Evolutionary conservation across 2,329 filamentous ascomycete genomes (phyloP), one percentile per base, ranked within the genome.

Genomic region (Orbilia ellipsospora): DNA sequence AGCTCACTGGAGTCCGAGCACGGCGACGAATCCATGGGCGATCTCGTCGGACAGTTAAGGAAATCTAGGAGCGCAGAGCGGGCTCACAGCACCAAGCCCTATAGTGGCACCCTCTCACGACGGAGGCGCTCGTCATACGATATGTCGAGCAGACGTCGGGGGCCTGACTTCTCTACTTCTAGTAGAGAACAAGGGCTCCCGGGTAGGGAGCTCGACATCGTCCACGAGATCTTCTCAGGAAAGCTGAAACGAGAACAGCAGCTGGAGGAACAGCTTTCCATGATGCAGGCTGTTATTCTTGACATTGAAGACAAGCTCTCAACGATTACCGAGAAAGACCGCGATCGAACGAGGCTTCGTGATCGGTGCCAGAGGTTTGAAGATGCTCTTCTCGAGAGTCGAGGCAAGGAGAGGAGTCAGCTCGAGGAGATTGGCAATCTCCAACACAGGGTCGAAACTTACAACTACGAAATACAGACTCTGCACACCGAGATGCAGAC

Each of bases 261-360:
- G 20, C 59, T 75, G 23, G 72, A 75, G 42, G 45, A 55, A 4
- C 57, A 75, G 52, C 45, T 75, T 10, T 20, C 44, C 8, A 6
- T 45, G 18, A 64, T 75, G 59, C 44, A 69, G 50, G 20, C 48
- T 28, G 64, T 61, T 12, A 51, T 75, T 12, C 42, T 60, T 8
- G 52, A 69, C 23, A 75, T 75, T n/a, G 59, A 75, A 23, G 59
- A 69, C 4, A 75, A 69, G 6, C 72, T 75, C 15, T 18, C 31
- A 2, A 54, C 59, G 12, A 56, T 75, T 23, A 56, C 56, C n/a
- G 64, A 75, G 45, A 67, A 54, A 51, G 60, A 61, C 12, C 59
- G 62, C 3, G 59, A 69, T 7, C 42, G 45, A 16, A 20, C 12
- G 13, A 42, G 42, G 18, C 48, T 75, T 12, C 42, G 64, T 26